These are phyloP conservation scores for Elongisporangium anandrum DNA, from an alignment of 352 stramenopile genomes.

Conservation along the genomic window DNA sequence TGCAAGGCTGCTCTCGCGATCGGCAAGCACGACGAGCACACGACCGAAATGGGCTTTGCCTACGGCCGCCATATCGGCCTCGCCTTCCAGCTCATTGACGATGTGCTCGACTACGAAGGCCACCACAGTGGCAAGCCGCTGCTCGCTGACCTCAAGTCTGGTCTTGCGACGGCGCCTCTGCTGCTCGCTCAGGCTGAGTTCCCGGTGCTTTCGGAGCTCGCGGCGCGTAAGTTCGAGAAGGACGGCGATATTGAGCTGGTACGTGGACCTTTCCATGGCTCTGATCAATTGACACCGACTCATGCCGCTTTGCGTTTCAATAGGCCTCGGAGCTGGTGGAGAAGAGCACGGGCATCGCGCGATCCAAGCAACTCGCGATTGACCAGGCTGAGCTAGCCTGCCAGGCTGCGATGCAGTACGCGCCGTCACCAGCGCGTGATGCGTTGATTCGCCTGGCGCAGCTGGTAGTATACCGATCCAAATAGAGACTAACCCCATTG, in stretches of 20 bases:
- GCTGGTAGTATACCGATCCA: constrained; percentile 84
- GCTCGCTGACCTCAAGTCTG: constrained; percentile 93
- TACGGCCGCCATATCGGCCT: constrained; percentile 98
- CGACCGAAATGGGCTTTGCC: constrained; percentile 88
- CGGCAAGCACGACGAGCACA: constrained; percentile 83
- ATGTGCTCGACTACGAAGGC: constrained; percentile 98
- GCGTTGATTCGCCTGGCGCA: constrained; percentile 84
- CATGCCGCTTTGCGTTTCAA: constrained; percentile 8
- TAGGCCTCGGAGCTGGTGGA: constrained; percentile 87
- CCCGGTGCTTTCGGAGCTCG: constrained; percentile 86
- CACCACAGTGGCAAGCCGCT: constrained; percentile 93
- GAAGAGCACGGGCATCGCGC: constrained; percentile 89
- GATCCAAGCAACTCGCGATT: constrained; percentile 94
- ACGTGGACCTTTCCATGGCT: constrained; percentile 10
- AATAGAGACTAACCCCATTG: constrained; percentile 47
- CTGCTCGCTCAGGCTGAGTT: constrained; percentile 95
- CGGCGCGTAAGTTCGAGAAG: constrained; percentile 89
- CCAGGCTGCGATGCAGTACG: constrained; percentile 86
- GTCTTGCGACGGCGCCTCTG: constrained; percentile 95
- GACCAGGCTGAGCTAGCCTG: constrained; percentile 95
- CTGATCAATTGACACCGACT: neutral
- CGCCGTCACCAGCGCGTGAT: constrained; percentile 76
- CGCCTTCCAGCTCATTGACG: constrained; percentile 98
- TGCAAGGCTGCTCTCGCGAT: constrained; percentile 92
- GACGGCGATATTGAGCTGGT: constrained; percentile 91